Percentiles rank a stretch among this genome's conserved stretches.
phyloP scores from a whole-genome alignment of 208 protist genomes.

The Vickermania spadyakhi region DNA sequence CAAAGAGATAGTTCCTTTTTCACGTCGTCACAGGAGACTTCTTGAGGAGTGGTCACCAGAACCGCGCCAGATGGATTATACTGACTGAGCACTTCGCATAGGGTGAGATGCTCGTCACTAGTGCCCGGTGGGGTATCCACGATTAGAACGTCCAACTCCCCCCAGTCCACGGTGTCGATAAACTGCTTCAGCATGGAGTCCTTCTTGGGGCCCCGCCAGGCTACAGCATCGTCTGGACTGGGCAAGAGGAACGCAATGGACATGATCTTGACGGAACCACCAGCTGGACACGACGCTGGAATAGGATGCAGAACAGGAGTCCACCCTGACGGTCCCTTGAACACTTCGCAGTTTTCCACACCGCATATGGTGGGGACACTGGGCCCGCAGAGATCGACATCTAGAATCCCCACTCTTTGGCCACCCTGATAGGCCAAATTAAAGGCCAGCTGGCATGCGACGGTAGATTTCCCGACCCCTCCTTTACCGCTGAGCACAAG shows the following conservation, averaged over 20 bases:
- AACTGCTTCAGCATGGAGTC: slow-evolving; percentile 93
- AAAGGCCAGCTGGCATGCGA: slow-evolving; percentile 96
- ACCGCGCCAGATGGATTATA: slow-evolving; percentile 62
- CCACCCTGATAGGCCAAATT: slow-evolving; percentile 59
- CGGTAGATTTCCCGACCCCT: slow-evolving; percentile 98
- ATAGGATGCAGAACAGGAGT: slow-evolving; percentile 49
- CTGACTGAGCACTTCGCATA: slow-evolving; percentile 68
- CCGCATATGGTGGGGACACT: slow-evolving; percentile 96
- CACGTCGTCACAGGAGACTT: slow-evolving; percentile 87
- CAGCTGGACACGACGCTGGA: not conserved
- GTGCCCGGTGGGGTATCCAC: slow-evolving; percentile 92
- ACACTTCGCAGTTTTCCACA: slow-evolving; percentile 86
- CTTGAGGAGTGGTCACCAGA: slow-evolving; percentile 87
- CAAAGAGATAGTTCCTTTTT: slow-evolving; percentile 91
- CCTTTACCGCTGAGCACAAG: slow-evolving; percentile 99
- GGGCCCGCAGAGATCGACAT: slow-evolving; percentile 93
- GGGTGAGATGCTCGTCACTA: slow-evolving; percentile 88
- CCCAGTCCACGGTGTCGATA: slow-evolving; percentile 83
- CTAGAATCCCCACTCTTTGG: slow-evolving; percentile 84
- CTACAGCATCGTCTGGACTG: slow-evolving; percentile 94
- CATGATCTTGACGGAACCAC: slow-evolving; percentile 85
- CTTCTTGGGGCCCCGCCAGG: slow-evolving; percentile 96
- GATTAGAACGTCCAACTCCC: slow-evolving; percentile 83
- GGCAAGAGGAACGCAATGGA: slow-evolving; percentile 97
- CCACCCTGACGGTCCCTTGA: slow-evolving; percentile 74